Evolutionary conservation across 768 basidiomycete species (phyloP), one percentile per base, ranked within the genome.

Genomic region (Psilocybe cyanescens): DNA sequence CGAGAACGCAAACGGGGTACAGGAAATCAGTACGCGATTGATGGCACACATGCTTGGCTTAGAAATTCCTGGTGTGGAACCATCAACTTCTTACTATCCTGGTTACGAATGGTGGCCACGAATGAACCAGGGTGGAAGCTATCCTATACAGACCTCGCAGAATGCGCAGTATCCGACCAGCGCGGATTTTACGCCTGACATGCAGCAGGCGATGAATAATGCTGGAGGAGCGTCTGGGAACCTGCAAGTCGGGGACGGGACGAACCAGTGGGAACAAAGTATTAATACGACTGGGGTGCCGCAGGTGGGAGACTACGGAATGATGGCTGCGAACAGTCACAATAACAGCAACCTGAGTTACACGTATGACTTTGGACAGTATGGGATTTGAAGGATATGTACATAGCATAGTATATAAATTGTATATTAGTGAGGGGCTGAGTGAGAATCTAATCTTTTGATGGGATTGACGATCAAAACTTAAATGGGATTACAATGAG

Each of bases 21-120:
- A 89, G 67, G 87, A 87, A 62, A 75, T 89, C 58, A 83, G 83
- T 62, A 84, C 83, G 35, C 81, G 86, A 50, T 80, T 89, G 59
- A 88, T 89, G 87, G 88, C 88, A 12, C 86, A 88, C 66, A 89
- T 89, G 87, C 74, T 89, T 24, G 88, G 87, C 14, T 72, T 89
- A 24, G 86, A 88, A 69, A 79, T 88, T 61, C 86, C 86, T 48
- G 87, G 86, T 30, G 78, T 87, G 33, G 87, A 88, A 60, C 79
- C 86, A 44, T 86, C 87, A 44, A 81, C 81, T 3, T 82, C 83
- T 11, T 83, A 79, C 64, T 79, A 77, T 70, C 79, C 83, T 16
- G 87, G 85, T 29, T 87, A 85, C 66, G 86, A 87, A 68, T 87
- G 85, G 87, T 89, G 86, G 86, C 84, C 87, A 19, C 81, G 83